Evolutionary conservation across 164 flowering plant species (phyloP), one percentile per base, ranked within the genome.

Genomic region (Nelumbo lutea): DNA sequence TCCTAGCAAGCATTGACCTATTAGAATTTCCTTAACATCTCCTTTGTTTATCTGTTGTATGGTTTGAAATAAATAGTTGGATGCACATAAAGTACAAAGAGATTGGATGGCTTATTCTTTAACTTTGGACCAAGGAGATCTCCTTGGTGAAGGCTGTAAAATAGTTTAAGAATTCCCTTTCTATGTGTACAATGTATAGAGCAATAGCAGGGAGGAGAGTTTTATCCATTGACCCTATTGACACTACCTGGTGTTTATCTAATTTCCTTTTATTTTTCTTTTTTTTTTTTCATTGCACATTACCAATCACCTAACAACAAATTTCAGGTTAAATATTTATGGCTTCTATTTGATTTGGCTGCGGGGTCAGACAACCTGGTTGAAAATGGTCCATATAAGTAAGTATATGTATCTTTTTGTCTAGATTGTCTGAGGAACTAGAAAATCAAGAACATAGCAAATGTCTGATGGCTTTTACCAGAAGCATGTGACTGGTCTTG

Each of bases 291-390:
- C 42, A 55, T 67, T 44, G 6, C 1, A 8, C 13, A 14, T 13
- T 1, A 3, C 62, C 58, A 14, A 62, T 51, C 61, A 45, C 63
- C 65, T 38, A 5, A 7, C 39, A 42, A 2, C 0, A 10, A 14
- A 51, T 59, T 74, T 47, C 78, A 95, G 99, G 95, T 95, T n/a
- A 95, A 95, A 72, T 95, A 95, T 73, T 78, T 95, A 72, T 95
- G 98, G 99, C 89, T 95, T 73, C 99, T 95, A 42, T 95, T 95
- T 67, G 99, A 95, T 79, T 86, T 95, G 87, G 99, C 99, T 67
- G 96, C 77, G 57, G 98, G 96, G 72, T 84, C 95, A 6, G 93
- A 95, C 71, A 95, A 95, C 81, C 88, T 92, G 70, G 94, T 95
- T 43, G 99, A 95, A 78, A 92, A 83, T 78, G 99, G 99, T 39